Percentiles rank a stretch among this genome's conserved stretches.
Evolutionary conservation across 805 yeast genomes (phyloP).

Genomic region (Tetrapisispora phaffii): DNA sequence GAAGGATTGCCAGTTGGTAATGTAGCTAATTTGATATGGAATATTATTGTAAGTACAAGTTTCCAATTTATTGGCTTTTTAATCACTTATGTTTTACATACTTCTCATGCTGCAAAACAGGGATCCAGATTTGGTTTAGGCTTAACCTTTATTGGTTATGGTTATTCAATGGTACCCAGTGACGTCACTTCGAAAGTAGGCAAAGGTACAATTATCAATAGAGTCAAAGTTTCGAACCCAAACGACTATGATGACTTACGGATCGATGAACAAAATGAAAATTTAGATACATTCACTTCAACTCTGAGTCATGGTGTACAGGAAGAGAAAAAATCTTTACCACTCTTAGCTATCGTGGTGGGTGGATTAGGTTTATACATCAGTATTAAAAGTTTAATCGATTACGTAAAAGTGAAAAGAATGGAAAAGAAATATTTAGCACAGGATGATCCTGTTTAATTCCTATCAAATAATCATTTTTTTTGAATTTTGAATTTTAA

Average conservation of each 20-base stretch:
- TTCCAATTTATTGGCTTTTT: constrained; percentile 92
- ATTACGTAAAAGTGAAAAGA: constrained; percentile 64
- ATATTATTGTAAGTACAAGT: constrained; percentile 74
- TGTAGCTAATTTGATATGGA: constrained; percentile 83
- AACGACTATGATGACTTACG: constrained; percentile 40
- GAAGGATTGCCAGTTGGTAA: constrained; percentile 96
- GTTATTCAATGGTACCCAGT: constrained; percentile 45
- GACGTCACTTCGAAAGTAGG: constrained; percentile 28
- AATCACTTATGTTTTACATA: constrained; percentile 80
- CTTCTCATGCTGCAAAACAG: constrained; percentile 94
- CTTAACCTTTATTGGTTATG: constrained; percentile 65
- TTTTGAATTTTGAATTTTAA: too few relatives aligned
- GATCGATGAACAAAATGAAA: constrained; percentile 15
- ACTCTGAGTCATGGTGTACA: constrained; percentile 24
- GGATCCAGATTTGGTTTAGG: constrained; percentile 93
- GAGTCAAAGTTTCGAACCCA: constrained; percentile 49
- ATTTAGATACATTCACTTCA: constrained; percentile 24
- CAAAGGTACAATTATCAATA: constrained; percentile 24
- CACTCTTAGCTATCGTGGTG: constrained; percentile 51
- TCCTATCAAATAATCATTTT: background rate
- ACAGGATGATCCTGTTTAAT: constrained; percentile 11
- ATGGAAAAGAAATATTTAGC: constrained; percentile 44
- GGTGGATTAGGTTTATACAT: constrained; percentile 62
- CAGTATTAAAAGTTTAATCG: constrained; percentile 55
- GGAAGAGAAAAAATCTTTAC: constrained; percentile 31